phyloP scores from a whole-genome alignment of 75 land plant species.

The Adiantum capillusveneris region DNA sequence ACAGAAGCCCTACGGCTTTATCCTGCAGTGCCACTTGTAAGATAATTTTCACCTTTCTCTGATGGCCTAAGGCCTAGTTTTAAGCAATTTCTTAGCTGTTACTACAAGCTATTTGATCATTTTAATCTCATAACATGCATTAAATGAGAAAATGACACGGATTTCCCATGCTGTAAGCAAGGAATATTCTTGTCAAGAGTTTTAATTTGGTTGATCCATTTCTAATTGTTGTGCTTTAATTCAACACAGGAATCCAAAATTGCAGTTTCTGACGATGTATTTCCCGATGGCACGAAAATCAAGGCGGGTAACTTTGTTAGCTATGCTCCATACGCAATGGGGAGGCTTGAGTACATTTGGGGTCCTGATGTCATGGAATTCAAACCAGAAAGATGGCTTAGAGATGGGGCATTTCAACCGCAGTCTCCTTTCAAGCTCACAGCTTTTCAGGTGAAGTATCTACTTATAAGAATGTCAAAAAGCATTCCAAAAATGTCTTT shows the following conservation, averaged over 20 bases:
- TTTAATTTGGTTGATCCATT: too few relatives aligned
- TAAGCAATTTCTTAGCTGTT: too few relatives aligned
- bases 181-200: too few relatives aligned
- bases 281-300: constrained; percentile 34
- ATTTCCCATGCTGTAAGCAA: too few relatives aligned
- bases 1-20: constrained; percentile 75
- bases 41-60: too few relatives aligned
- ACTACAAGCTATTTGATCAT: too few relatives aligned
- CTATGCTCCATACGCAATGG: constrained; percentile 37
- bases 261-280: constrained; percentile 19
- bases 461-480: too few relatives aligned
- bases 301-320: constrained; percentile 30
- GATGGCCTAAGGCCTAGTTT: too few relatives aligned
- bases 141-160: too few relatives aligned
- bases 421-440: constrained; percentile 44
- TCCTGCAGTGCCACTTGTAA: constrained; percentile 88
- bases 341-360: constrained; percentile 33
- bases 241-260: constrained; percentile 9
- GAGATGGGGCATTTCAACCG: constrained; percentile 24
- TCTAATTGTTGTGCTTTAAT: too few relatives aligned
- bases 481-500: too few relatives aligned
- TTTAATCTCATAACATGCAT: too few relatives aligned
- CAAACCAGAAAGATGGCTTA: constrained; percentile 45
- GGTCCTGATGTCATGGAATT: constrained; percentile 34
- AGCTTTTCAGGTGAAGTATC: constrained; percentile 35